Base-by-base conservation (phyloP, 2,329 filamentous ascomycete genomes). In the Aspergillus hortae region DNA sequence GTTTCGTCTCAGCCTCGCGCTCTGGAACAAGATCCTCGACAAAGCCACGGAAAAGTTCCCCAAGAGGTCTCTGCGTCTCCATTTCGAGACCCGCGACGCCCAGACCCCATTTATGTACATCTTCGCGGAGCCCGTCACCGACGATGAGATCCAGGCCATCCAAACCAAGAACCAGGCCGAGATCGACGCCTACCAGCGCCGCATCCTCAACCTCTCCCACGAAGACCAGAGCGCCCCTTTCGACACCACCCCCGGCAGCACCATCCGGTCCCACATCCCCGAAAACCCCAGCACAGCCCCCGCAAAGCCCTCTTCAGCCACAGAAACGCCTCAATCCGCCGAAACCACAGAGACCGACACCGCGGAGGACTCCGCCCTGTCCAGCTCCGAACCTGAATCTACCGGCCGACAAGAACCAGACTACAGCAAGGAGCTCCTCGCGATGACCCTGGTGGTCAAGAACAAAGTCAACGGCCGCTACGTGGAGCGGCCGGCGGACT, bases 81-180 rank as follows among this genome's bases (percentile, higher is more conserved):
- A 92, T 67, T 87, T 96, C 53, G 91, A 96, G 68, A 89, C 91
- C 1, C 81, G 89, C 53, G 76, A 80, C 10, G 74, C 76, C 1
- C 41, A 60, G 36, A 78, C 77, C 6, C 81, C 87, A 0, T 85
- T 87, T 61, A 92, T 96, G 83, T 92, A 95, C 65, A 84, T 97
- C 48, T 95, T 96, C 65, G 92, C 87, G 12, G 88, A 95, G 68
- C 92, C 94, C 3, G 85, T 97, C 48, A 82, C 81, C 0, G 81
- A 89, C 4, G 80, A 85, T 4, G 79, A 90, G 48, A 89, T 95
- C 56, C 75, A 87, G 15, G 70, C 73, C 11, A 88, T 94, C n/a
- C 92, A 97, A 67, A 81, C 77, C 19, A 78, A 78, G 12, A 85
- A 82, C 52, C 82, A 83, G 56, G 81, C 77, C 15, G 80, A 82